These are phyloP conservation scores for Penicillium sp. DNA, from an alignment of 2,329 filamentous ascomycete species.

Conservation along the genomic window DNA sequence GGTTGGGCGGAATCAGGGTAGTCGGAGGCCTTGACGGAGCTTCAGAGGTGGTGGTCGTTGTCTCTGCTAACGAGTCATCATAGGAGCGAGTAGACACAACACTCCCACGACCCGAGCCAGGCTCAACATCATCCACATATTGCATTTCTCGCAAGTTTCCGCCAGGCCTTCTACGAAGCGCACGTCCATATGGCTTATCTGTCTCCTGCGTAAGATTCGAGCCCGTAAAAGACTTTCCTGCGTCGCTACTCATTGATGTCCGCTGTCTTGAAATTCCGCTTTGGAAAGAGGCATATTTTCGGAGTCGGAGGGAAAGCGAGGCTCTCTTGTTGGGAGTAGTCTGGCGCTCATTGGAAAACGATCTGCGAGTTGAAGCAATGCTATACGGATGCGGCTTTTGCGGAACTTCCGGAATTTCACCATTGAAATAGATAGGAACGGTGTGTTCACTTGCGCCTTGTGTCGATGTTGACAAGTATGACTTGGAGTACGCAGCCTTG, in stretches of 20 bases:
- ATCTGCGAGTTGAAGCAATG: constrained; percentile 23
- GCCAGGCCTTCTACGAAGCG: constrained; percentile 71
- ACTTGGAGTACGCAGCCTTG: neutral
- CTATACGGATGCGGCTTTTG: constrained; percentile 18
- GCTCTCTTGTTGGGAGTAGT: constrained; percentile 25
- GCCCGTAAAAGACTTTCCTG: constrained; percentile 15
- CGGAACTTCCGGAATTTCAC: constrained; percentile 10
- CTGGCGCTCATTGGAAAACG: constrained; percentile 28
- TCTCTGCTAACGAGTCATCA: constrained; percentile 27
- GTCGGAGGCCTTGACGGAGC: constrained; percentile 25
- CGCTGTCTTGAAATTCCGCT: constrained; percentile 40
- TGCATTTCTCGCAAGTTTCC: constrained; percentile 70
- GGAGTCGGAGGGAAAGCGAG: constrained; percentile 37
- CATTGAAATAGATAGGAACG: constrained; percentile 30
- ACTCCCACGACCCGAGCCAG: constrained; percentile 36
- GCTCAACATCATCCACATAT: constrained; percentile 63
- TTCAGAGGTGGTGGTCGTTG: constrained; percentile 16
- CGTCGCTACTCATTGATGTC: constrained; percentile 26
- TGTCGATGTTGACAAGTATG: neutral
- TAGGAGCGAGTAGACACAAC: constrained; percentile 38
- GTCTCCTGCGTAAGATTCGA: constrained; percentile 17
- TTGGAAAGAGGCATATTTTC: constrained; percentile 48
- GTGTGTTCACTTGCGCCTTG: constrained; percentile 22
- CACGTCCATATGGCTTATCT: constrained; percentile 43
- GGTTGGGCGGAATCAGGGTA: constrained; percentile 32